Base-by-base conservation (phyloP, 306 rosid species). In the Prunus davidiana region DNA sequence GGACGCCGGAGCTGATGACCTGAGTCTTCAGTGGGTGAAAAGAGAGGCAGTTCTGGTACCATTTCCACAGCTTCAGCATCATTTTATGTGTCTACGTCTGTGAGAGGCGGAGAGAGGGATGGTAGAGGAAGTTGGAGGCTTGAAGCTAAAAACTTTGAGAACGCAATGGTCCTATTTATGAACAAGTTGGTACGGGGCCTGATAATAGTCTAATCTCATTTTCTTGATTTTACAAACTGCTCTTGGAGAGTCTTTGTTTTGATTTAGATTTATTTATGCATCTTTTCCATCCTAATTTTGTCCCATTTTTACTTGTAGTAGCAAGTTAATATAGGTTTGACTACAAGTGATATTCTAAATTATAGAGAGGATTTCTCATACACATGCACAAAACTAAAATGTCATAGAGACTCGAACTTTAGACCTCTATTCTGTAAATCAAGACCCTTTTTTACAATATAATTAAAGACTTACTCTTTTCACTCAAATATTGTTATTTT, bases 21-120 rank as follows among this genome's bases (percentile, higher is more conserved):
- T 93, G 96, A 65, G 98, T 90, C 85, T 87, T 87, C 38, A 93
- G 86, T 2, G 98, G 98, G 64, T 90, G 91, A 60, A 84, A 54
- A 12, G 94, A 67, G 7, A 93, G 93, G 28, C 90, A 83, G 38
- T 78, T 85, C 76, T 87, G 91, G 78, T 93, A 93, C 98, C 98
- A 90, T 3, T 87, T 89, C 98, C 98, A 93, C 22, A 82, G 58
- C 84, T 68, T 83, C 81, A 89, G 12, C 67, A 89, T 82, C 89
- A 5, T 75, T n/a, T 5, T 0, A 46, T 19, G 64, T 47, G 47
- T 30, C 69, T 45, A 12, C 3, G 63, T 30, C 55, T 55, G 38
- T 32, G 41, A 20, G 46, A 56, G 12, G 7, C 11, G 46, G 51
- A 45, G 56, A 58, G 10, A 43, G 2, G 55, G 54, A 62, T 62